phyloP scores from a whole-genome alignment of 1,284 basidiomycete genomes.

The Calocybe gambosa region DNA sequence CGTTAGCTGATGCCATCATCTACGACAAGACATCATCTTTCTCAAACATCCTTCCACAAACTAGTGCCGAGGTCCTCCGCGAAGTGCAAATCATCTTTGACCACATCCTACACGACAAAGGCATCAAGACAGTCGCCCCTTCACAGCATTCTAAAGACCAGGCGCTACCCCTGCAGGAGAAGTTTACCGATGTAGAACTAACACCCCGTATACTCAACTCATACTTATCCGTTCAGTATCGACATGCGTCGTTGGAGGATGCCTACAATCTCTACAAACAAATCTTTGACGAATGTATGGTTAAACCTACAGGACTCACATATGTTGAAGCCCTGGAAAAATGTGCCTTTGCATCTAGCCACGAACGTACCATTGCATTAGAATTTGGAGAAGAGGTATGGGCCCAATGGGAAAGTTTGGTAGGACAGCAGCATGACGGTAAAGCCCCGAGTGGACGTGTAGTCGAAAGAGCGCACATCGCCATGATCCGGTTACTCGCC shows the following conservation, averaged over 20 bases:
- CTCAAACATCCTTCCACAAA: conserved; percentile 68
- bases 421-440: conserved; percentile 27
- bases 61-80: conserved; percentile 61
- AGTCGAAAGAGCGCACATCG: conserved; percentile 60
- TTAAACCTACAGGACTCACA: conserved; percentile 46
- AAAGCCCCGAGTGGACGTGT: conserved; percentile 37
- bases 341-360: conserved; percentile 41
- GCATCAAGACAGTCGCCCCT: conserved; percentile 2
- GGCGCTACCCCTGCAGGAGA: conserved; percentile 23
- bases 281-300: conserved; percentile 38
- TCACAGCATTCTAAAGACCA: conserved; percentile 13
- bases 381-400: conserved; percentile 54
- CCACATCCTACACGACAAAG: conserved; percentile 55
- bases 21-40: conserved; percentile 34
- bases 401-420: conserved; percentile 46
- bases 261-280: conserved; percentile 42
- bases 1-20: conserved; percentile 18
- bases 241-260: conserved; percentile 49
- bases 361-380: conserved; percentile 42
- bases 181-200: conserved; percentile 57
- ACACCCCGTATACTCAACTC: conserved; percentile 71
- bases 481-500: conserved; percentile 56
- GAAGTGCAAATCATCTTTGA: conserved; percentile 72
- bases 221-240: conserved; percentile 75
- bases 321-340: conserved; percentile 67